Conservation (phyloP, 306 rosid species). For the Vachellia collinsii region DNA sequence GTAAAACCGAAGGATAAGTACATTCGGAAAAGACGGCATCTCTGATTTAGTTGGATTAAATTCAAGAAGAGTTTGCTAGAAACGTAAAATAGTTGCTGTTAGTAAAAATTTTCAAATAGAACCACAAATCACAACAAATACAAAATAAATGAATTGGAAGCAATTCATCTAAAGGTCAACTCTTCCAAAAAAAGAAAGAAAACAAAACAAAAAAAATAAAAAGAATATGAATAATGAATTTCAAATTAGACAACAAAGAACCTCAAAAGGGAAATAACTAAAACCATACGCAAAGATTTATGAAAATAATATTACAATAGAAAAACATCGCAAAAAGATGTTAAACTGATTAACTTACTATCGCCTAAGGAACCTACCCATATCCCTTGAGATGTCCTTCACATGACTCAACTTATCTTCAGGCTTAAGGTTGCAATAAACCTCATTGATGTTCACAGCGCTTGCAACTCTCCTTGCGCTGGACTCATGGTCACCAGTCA, state of each 20-base stretch:
- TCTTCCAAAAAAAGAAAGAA: too few species aligned
- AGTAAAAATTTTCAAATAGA: conserved; percentile 1
- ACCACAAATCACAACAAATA: not conserved
- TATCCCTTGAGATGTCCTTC: conserved; percentile 84
- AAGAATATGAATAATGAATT: not conserved
- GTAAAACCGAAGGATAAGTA: not conserved
- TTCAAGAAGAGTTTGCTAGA: conserved; percentile 12
- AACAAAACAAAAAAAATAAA: too few species aligned
- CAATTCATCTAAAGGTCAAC: not conserved
- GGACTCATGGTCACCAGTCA: conserved; percentile 89
- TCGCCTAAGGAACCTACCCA: conserved; percentile 55
- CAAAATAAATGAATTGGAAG: not conserved
- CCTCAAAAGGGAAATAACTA: conserved; percentile 5
- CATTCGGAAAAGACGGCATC: conserved; percentile 18
- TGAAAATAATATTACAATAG: conserved; percentile 1
- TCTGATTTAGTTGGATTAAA: conserved; percentile 6
- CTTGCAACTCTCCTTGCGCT: conserved; percentile 94
- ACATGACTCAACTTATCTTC: conserved; percentile 94
- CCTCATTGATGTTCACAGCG: conserved; percentile 85
- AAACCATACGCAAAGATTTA: conserved; percentile 24
- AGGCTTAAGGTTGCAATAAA: conserved; percentile 87
- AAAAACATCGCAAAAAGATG: not conserved
- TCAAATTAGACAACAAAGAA: conserved; percentile 1
- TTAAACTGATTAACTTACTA: not conserved
- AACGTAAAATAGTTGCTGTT: not conserved